Evolutionary conservation across 2,329 filamentous ascomycete species (phyloP).

Genomic region (Fusarium sp.): DNA sequence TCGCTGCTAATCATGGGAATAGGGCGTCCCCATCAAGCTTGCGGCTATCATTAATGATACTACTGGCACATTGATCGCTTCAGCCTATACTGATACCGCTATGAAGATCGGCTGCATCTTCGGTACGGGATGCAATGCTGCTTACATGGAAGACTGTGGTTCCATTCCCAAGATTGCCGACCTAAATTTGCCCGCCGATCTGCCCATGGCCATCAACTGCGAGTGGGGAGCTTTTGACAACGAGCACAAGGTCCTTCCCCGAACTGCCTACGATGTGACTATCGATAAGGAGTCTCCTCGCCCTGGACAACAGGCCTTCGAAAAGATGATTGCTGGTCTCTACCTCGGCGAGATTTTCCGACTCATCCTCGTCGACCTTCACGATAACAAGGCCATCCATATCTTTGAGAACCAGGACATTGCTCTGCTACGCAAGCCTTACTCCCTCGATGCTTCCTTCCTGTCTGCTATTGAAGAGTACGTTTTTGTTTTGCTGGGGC

Average conservation of each 20-base stretch:
- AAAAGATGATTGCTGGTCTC: conserved; percentile 97
- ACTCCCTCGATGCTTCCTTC: conserved; percentile 93
- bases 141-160: conserved; percentile 95
- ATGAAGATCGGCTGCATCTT: conserved; percentile 99
- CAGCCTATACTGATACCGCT: conserved; percentile 90
- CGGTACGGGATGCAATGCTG: conserved; percentile 96
- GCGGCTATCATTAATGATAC: conserved; percentile 97
- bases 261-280: conserved; percentile 84
- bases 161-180: conserved; percentile 93
- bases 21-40: conserved; percentile 92
- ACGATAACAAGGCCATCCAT: conserved; percentile 77
- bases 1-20: conserved; percentile 30
- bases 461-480: conserved; percentile 90
- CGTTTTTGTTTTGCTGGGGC: conserved; percentile 42
- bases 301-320: conserved; percentile 93
- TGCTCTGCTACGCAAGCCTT: conserved; percentile 81
- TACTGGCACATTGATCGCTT: conserved; percentile 95
- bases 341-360: conserved; percentile 97
- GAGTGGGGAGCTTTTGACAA: conserved; percentile 98
- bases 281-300: conserved; percentile 93
- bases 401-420: conserved; percentile 90
- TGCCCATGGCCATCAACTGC: conserved; percentile 95
- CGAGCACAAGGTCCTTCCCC: conserved; percentile 86
- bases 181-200: conserved; percentile 85
- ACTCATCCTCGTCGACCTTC: conserved; percentile 83